Base-by-base conservation (phyloP, 306 rosid genomes). In the Vicia faba region DNA sequence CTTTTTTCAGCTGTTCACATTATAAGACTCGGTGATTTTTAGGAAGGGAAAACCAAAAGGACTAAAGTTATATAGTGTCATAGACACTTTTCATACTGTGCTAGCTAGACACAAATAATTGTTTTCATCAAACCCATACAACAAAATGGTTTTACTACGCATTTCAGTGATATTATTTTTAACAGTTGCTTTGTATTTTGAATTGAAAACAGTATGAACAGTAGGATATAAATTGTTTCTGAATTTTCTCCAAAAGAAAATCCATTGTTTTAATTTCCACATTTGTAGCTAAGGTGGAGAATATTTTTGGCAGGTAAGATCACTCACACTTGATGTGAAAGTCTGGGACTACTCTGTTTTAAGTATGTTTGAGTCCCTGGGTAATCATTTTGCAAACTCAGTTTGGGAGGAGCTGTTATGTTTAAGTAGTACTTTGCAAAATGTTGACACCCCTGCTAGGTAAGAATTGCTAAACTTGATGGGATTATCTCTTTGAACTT, bases 271-370 rank as follows among this genome's bases (percentile, higher is more conserved):
- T 15, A 36, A 46, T 64, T 39, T 68, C 68, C 54, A 67, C 59
- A 64, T 62, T 69, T 73, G 46, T 35, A 61, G 45, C 79, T 76
- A 29, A 71, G 66, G 68, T 74, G 20, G 68, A 67, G 66, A 46
- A 59, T 19, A 43, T 72, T 45, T 72, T 62, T 53, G 71, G 79
- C 87, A 89, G 96, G 89, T 89, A 65, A 74, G 96, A 66, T 89
- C 96, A 12, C 74, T 89, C 57, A 85, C 91, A 59, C 96, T 87
- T 56, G 96, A 89, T 85, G 96, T 89, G 68, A 89, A 89, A 83
- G 89, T 80, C 39, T 89, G 96, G 96, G 89, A 89, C 35, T 57
- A 83, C 55, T 76, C 84, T 40, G 89, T 89, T 63, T 45, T 89
- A 70, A 60, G 72, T 46, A 69, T 89, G 84, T 82, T 89, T 48